Evolutionary conservation across 2,329 filamentous ascomycete genomes (phyloP), one percentile per base, ranked within the genome.

Genomic region (Fusarium papillatum): DNA sequence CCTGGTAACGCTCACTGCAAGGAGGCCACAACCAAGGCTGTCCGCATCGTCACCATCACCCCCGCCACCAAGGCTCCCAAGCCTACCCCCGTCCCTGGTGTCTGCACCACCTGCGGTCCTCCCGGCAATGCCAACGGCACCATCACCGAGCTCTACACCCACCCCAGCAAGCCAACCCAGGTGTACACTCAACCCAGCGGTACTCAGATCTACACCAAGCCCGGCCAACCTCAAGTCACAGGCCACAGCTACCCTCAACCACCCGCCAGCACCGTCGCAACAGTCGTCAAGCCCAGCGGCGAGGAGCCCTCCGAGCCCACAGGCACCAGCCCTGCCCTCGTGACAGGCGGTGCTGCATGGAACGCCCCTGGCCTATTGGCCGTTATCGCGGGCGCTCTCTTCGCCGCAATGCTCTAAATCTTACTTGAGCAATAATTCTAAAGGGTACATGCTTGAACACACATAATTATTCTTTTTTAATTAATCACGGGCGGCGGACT

Each of bases 1-100:
- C 63, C 73, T 41, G 79, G 79, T 50, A 76, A 81, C 68, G 41
- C 70, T 11, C 78, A 76, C 48, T 83, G 82, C 78, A 71, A 70
- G 17, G 68, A 74, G 19, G 81, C 80, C 29, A 73, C 81, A 1
- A 78, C 75, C 60, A 71, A 79, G 26, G 77, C 76, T 29, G 70
- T 76, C n/a, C 66, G 72, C 6, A 67, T 74, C 16, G 73, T 82
- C 59, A 82, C 78, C 24, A 48, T 83, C 39, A 69, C 71, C 13
- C 79, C 81, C 22, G 77, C 80, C 39, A 74, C 76, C n/a, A 75
- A 78, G 41, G 68, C 71, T 17, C 72, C 77, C 43, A 65, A 70
- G 57, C 80, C 80, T 0, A 81, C 76, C 2, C 78, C 80, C 5
- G 70, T 82, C 36, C 80, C 80, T 14, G 77, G 78, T 19, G 48